Percentiles rank a stretch among this genome's conserved stretches.
These are phyloP conservation scores for Vickermania ingenoplastis DNA, from an alignment of 208 protist species.

Conservation along the genomic window DNA sequence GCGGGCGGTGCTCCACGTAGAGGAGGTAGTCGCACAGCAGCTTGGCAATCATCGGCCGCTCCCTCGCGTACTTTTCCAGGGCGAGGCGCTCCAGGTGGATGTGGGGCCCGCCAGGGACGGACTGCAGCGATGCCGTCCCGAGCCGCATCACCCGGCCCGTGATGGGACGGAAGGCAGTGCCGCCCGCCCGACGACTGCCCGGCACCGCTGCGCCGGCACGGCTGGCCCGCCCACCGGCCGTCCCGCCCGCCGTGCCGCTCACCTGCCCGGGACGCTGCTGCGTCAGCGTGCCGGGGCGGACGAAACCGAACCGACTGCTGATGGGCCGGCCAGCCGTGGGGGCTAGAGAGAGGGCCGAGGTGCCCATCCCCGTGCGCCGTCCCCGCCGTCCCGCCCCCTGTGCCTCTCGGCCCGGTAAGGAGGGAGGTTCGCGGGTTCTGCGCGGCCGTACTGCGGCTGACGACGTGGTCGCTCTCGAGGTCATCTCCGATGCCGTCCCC, in stretches of 20 bases:
- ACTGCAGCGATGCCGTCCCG: constrained; percentile 88
- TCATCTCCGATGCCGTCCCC: constrained; percentile 91
- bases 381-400: constrained; percentile 21
- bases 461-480: constrained; percentile 87
- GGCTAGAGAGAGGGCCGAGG: constrained; percentile 25
- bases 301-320: constrained; percentile 74
- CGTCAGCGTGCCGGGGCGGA: constrained; percentile 60
- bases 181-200: not conserved
- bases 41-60: constrained; percentile 85
- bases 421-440: constrained; percentile 86
- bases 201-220: constrained; percentile 31
- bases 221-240: constrained; percentile 13
- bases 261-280: constrained; percentile 27
- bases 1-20: constrained; percentile 89
- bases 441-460: constrained; percentile 27
- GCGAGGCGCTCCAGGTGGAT: constrained; percentile 81
- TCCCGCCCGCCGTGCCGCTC: constrained; percentile 8
- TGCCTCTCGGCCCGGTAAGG: constrained; percentile 13
- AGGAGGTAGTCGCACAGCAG: constrained; percentile 93
- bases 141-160: constrained; percentile 89
- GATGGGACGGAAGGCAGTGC: constrained; percentile 35
- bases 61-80: constrained; percentile 85
- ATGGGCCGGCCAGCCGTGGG: constrained; percentile 28
- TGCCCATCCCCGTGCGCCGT: constrained; percentile 3
- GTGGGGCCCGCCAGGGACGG: constrained; percentile 65